Evolutionary conservation across 2,329 filamentous ascomycete genomes (phyloP), one percentile per base, ranked within the genome.

Genomic region (Chaetomium strumarium): DNA sequence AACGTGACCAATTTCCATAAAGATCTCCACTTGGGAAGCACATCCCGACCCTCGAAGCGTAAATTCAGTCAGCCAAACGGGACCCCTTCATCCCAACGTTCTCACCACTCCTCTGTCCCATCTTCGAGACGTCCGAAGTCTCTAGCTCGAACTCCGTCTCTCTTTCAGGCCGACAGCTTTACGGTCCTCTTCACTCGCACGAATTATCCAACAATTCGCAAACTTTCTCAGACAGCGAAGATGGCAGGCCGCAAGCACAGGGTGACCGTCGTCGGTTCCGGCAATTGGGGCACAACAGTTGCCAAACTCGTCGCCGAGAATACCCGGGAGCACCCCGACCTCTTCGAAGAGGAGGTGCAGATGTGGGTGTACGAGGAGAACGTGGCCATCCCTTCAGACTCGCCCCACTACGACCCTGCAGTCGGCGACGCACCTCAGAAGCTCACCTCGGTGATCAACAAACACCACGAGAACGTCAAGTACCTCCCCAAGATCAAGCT

Each of bases 281-380:
- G 93, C 64, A 99, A 99, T 72, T 99, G 93, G 91, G 93, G 93
- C 63, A 96, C 90, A 55, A 95, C 93, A 55, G 96, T 99, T 71
- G 85, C 91, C 68, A 99, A 99, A 74, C 95, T 99, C 57, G 81
- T 96, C 48, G 91, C 91, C 62, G 92, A 99, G 71, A 99, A 95
- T 73, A 87, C 90, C 36, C 82, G 80, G 57, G 83, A 79, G 59
- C 78, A 96, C 72, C 78, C 84, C 10, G 80, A 90, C 30, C 67
- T 96, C 41, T 99, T 97, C 67, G 88, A 97, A 66, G 76, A 85
- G 68, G 77, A 90, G 57, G 90, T 99, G 48, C 89, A 95, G 72
- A 97, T 99, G 93, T 99, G 93, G 93, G 95, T 99, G 65, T 96
- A 84, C 67, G 93, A 99, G 72, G 93, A 99, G 71, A 81, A 95